Percentiles rank a stretch among this genome's conserved stretches.
Conservation (phyloP, 441 rosid genomes). For the Omphalea diandra region DNA sequence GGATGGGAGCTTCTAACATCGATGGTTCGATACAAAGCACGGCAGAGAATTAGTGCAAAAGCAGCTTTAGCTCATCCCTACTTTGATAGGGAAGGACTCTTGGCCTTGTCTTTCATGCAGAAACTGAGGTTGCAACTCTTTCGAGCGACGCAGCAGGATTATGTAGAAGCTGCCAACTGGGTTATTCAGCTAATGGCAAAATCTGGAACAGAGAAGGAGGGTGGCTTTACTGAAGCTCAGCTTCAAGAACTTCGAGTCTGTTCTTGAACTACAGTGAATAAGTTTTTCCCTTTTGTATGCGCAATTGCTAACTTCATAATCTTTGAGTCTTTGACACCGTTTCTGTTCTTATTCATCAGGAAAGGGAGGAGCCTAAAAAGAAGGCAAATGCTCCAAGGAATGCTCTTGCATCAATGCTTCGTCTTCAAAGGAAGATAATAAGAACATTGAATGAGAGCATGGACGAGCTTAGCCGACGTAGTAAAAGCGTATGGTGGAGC, state of each 20-base stretch:
- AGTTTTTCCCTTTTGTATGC: background rate
- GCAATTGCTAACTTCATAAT: background rate
- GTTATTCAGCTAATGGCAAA: constrained; percentile 77
- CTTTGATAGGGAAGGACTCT: constrained; percentile 71
- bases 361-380: constrained; percentile 52
- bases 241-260: constrained; percentile 77
- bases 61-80: constrained; percentile 87
- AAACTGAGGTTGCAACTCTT: constrained; percentile 68
- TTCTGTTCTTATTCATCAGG: constrained; percentile 41
- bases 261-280: constrained; percentile 17
- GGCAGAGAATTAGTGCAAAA: constrained; percentile 87
- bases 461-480: constrained; percentile 64
- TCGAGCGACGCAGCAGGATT: constrained; percentile 87
- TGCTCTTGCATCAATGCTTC: constrained; percentile 73
- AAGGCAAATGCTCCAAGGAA: constrained; percentile 64
- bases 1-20: constrained; percentile 98
- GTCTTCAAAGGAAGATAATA: constrained; percentile 70
- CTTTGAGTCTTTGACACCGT: too few relatives aligned
- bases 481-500: constrained; percentile 93
- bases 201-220: constrained; percentile 85
- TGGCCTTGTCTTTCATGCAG: constrained; percentile 82
- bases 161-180: constrained; percentile 80
- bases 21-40: constrained; percentile 87
- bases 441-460: constrained; percentile 69
- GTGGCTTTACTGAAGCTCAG: constrained; percentile 96